Evolutionary conservation across 1,284 basidiomycete genomes (phyloP), one percentile per base, ranked within the genome.

Genomic region (Tylopilus sp.): DNA sequence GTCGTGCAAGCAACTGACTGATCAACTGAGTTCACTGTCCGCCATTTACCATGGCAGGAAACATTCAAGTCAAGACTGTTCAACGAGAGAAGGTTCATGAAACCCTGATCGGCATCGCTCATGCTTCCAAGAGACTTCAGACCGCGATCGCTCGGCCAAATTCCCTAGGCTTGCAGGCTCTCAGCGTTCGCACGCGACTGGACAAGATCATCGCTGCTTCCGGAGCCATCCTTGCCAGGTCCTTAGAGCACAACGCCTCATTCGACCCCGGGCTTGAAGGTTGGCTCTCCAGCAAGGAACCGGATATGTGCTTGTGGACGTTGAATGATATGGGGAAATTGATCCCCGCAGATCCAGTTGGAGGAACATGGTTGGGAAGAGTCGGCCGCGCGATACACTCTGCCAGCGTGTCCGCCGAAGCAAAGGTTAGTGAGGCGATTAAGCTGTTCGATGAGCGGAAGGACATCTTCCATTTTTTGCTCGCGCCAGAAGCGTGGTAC

Each of bases 231-330:
- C 63, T 65, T 29, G 18, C 33, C 9, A 53, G n/a, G 24, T 64
- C 55, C 24, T 32, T 64, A 49, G 38, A 13, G 4, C 10, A 57
- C 18, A n/a, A 54, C 26, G 15, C 41, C 22, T 26, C 29, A 15
- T 36, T 58, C 38, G 63, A 65, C 6, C 18, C 26, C 39, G 58
- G 44, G 2, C 58, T 67, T 4, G 55, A 49, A 26, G 55, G 62
- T 5, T 66, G 65, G 65, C 56, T 66, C 3, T 41, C 15, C 29
- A 38, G 65, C n/a, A 55, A 61, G 12, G 65, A 61, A 51, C 58
- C 64, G 2, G 22, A 67, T 3, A 57, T 33, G 52, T 66, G 65
- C 47, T 58, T 66, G 44, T n/a, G 26, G 16, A 57, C 49, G 22
- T 52, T 66, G 32, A 44, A 12, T 6, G 29, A 51, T 6, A 66